Conservation (phyloP, 768 basidiomycete genomes). For the Hirschioporus abietinus region DNA sequence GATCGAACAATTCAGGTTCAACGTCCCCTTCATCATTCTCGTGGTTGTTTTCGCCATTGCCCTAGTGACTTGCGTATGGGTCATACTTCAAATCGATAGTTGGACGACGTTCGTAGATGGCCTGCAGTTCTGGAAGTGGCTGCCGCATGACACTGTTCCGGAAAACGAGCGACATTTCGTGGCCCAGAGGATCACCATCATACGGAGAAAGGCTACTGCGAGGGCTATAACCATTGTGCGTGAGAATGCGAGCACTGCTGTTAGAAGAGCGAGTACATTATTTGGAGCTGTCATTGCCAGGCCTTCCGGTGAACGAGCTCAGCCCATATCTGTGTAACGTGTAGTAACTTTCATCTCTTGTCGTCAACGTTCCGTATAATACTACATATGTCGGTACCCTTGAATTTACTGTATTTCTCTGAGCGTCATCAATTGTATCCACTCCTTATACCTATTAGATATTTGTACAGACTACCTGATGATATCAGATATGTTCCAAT, state of each 20-base stretch:
- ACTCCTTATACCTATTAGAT: too few species aligned
- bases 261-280: not conserved
- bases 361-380: not conserved
- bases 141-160: not conserved
- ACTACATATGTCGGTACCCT: not conserved
- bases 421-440: too few species aligned
- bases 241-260: too few species aligned
- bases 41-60: constrained; percentile 4
- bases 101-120: not conserved
- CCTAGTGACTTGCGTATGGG: constrained; percentile 2
- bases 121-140: not conserved
- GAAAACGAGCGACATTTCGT: not conserved
- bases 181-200: not conserved
- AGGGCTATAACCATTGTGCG: not conserved
- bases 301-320: not conserved
- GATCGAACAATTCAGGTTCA: not conserved
- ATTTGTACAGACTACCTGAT: too few species aligned
- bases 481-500: too few species aligned
- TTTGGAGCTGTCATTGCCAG: not conserved
- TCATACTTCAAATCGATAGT: not conserved
- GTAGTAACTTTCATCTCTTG: not conserved
- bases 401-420: not conserved
- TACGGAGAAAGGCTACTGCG: not conserved
- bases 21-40: constrained; percentile 3
- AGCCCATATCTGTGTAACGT: not conserved